Base-by-base conservation (phyloP, 169 alveolate genomes). In the Eimeria sp. region DNA sequence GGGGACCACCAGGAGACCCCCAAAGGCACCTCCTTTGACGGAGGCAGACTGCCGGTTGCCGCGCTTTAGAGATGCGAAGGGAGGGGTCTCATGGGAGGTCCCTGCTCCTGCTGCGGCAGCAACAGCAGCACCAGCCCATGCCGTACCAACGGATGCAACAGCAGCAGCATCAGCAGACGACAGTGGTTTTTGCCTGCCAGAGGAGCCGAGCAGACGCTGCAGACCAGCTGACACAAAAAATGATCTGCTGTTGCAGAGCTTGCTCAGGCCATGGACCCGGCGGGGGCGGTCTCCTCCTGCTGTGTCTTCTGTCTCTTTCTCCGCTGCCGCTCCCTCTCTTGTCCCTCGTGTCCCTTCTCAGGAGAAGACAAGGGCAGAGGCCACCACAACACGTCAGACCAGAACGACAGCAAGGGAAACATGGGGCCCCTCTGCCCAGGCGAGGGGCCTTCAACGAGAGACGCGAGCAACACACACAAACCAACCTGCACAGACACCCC, bases 1-100 rank as follows among this genome's bases (percentile, higher is more conserved):
- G 58, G 56, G 33, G 6, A 18, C 14, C 30, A 27, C 71, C 68
- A 80, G 71, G 71, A 30, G 49, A n/a, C 71, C 71, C 49, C 78
- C 91, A 10, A 52, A 8, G 49, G 40, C 11, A 11, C 91, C 91
- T n/a, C 60, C 0, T 13, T 62, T 85, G 68, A 85, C 91, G 1
- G 76, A 56, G 23, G 77, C 91, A 6, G 91, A 85, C 40, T 43
- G 71, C 58, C 78, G 37, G 30, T 30, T 85, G 91, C 91, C 77
- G 25, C 78, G 25, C 77, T 85, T 85, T 37, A 30, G 68, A 56
- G 91, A 77, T 20, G 13, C 78, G 10, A 85, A 85, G 37, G 91
- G 91, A 3, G 91, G 91, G 91, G 91, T 78, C 8, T 52, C 91
- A 77, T 85, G 91, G 91, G 91, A 85, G 56, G 68, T 85, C 58